phyloP scores from a whole-genome alignment of 805 yeast genomes.

The Saturnispora diversa region DNA sequence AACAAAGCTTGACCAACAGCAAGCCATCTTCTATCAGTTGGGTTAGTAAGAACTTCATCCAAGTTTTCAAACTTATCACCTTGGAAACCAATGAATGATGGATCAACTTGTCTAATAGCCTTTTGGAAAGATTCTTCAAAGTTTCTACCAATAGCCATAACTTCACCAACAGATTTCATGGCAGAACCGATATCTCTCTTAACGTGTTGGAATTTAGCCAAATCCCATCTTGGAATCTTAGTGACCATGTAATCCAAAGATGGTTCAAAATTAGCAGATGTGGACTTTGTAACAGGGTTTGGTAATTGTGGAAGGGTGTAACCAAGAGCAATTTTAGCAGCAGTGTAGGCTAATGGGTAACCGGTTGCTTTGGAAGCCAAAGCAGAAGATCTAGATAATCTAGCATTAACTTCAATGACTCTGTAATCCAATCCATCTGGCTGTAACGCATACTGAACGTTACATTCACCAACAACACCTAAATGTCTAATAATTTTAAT shows the following conservation, averaged over 20 bases:
- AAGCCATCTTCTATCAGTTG: slow-evolving; percentile 94
- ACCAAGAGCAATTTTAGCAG: slow-evolving; percentile 92
- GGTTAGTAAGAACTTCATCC: slow-evolving; percentile 70
- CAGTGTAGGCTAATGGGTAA: slow-evolving; percentile 95
- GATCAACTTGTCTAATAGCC: slow-evolving; percentile 94
- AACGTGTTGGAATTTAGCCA: slow-evolving; percentile 90
- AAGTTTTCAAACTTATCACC: slow-evolving; percentile 72
- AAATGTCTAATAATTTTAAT: slow-evolving; percentile 93
- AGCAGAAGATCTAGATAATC: slow-evolving; percentile 97
- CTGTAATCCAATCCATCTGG: slow-evolving; percentile 93
- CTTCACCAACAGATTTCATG: slow-evolving; percentile 99
- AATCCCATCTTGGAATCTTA: slow-evolving; percentile 98
- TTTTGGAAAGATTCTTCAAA: slow-evolving; percentile 97
- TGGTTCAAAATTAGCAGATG: slow-evolving; percentile 96
- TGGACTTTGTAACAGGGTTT: slow-evolving; percentile 87
- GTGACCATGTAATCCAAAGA: slow-evolving; percentile 94
- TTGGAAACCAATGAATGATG: slow-evolving; percentile 84
- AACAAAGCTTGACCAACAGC: slow-evolving; percentile 97
- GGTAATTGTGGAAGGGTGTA: slow-evolving; percentile 85
- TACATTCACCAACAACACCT: slow-evolving; percentile 99
- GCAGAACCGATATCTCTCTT: slow-evolving; percentile 81
- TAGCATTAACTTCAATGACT: slow-evolving; percentile 95
- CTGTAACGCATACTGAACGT: slow-evolving; percentile 92
- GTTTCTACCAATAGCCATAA: slow-evolving; percentile 95
- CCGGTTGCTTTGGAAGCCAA: slow-evolving; percentile 98